phyloP scores from a whole-genome alignment of 2,329 filamentous ascomycete species.

The Paraphaeosphaeria minitans region DNA sequence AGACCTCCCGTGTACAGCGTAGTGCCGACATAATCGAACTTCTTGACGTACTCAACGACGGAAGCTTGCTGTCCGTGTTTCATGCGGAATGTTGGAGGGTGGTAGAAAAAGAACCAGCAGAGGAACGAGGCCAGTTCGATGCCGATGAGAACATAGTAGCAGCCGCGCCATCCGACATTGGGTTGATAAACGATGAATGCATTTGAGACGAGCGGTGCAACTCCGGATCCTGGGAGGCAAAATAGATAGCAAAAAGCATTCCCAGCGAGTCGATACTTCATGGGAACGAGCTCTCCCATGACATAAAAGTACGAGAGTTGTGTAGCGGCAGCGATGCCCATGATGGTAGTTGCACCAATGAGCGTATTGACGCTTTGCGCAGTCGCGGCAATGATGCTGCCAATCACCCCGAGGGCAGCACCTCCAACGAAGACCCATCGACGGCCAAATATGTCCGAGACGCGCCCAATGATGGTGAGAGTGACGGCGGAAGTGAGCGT shows the following conservation, averaged over 20 bases:
- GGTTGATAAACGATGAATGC: conserved; percentile 17
- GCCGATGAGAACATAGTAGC: conserved; percentile 19
- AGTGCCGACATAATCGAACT: conserved; percentile 19
- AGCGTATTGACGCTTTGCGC: conserved; percentile 17
- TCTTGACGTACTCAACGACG: conserved; percentile 13
- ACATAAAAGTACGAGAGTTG: conserved; percentile 23
- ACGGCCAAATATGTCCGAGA: conserved; percentile 26
- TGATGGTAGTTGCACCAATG: conserved; percentile 17
- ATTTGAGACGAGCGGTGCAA: conserved; percentile 17
- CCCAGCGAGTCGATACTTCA: conserved; percentile 22
- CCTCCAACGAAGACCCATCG: conserved; percentile 40
- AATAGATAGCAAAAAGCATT: conserved; percentile 20
- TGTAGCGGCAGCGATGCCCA: conserved; percentile 21
- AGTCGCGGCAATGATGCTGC: conserved; percentile 19
- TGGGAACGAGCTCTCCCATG: conserved; percentile 25
- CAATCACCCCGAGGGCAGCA: conserved; percentile 29
- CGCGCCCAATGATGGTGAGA: conserved; percentile 16
- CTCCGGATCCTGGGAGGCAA: conserved; percentile 17
- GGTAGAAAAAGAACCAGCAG: conserved; percentile 20
- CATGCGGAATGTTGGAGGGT: conserved; percentile 20
- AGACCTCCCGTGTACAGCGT: conserved; percentile 16
- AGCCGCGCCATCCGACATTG: conserved; percentile 18
- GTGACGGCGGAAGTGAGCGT: conserved; percentile 15
- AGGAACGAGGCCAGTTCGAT: conserved; percentile 13
- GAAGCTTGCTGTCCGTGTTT: conserved; percentile 15